Conservation (phyloP, 2,329 filamentous ascomycete species). For the Fusarium sp. region DNA sequence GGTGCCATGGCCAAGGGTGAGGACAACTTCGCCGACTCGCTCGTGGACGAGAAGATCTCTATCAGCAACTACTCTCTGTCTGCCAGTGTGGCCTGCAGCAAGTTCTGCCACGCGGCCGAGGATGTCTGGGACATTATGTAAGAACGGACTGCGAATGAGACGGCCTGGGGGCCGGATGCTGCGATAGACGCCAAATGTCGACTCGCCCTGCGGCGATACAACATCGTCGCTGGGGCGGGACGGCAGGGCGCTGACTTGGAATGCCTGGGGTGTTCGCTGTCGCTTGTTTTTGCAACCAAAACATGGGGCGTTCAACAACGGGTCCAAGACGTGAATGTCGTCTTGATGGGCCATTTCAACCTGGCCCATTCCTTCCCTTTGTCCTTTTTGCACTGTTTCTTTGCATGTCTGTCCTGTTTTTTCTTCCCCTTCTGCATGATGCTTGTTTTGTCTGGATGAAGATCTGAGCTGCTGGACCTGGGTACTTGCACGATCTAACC, state of each 20-base stretch:
- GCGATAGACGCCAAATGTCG: conserved; percentile 40
- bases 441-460: background rate
- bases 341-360: conserved; percentile 74
- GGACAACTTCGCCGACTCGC: conserved; percentile 93
- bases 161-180: conserved; percentile 26
- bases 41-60: conserved; percentile 96
- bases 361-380: conserved; percentile 55
- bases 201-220: conserved; percentile 70
- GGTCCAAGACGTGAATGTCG: conserved; percentile 72
- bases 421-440: conserved; percentile 9
- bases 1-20: conserved; percentile 98
- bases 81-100: conserved; percentile 98
- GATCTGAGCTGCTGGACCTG: background rate
- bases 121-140: conserved; percentile 95
- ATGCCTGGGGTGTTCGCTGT: conserved; percentile 76
- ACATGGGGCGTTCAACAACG: conserved; percentile 82
- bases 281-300: conserved; percentile 90
- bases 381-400: conserved; percentile 26
- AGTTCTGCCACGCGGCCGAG: conserved; percentile 98
- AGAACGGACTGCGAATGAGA: conserved; percentile 35
- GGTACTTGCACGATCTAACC: conserved; percentile 13
- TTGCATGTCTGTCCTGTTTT: conserved; percentile 24
- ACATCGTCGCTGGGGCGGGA: conserved; percentile 69
- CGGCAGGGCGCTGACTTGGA: conserved; percentile 64
- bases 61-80: conserved; percentile 99